phyloP scores from a whole-genome alignment of 805 yeast genomes.

The Schwanniomyces occidentalis region DNA sequence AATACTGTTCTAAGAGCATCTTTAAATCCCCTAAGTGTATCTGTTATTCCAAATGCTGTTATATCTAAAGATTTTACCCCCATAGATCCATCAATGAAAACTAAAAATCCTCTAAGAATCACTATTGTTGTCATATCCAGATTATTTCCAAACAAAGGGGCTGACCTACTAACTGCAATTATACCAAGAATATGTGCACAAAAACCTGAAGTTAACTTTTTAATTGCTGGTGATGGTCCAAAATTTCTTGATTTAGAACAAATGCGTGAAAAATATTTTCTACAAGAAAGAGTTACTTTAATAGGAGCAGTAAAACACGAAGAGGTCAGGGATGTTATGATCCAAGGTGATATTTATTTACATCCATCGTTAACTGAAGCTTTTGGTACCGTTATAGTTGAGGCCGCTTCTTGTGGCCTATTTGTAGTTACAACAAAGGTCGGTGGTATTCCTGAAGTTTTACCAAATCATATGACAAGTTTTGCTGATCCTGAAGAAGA shows the following conservation, averaged over 20 bases:
- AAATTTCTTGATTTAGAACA: constrained; percentile 91
- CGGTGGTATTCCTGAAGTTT: constrained; percentile 96
- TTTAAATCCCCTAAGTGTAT: constrained; percentile 71
- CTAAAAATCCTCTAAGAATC: constrained; percentile 31
- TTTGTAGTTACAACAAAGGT: constrained; percentile 92
- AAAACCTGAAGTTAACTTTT: constrained; percentile 65
- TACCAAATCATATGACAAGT: constrained; percentile 90
- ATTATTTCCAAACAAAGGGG: constrained; percentile 94
- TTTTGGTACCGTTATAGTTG: constrained; percentile 94
- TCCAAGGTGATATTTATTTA: constrained; percentile 87
- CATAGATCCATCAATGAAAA: constrained; percentile 12
- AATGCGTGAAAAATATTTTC: constrained; percentile 81
- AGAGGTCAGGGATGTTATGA: constrained; percentile 89
- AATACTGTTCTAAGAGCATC: constrained; percentile 89
- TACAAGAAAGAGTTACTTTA: constrained; percentile 85
- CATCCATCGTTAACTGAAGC: constrained; percentile 97
- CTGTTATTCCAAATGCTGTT: constrained; percentile 97
- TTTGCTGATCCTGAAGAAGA: constrained; percentile 89
- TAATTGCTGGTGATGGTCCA: constrained; percentile 98
- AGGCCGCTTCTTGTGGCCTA: constrained; percentile 95
- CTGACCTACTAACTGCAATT: constrained; percentile 79
- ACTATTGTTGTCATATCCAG: constrained; percentile 91
- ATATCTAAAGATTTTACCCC: constrained; percentile 76
- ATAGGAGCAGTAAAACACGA: constrained; percentile 91
- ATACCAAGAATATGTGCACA: constrained; percentile 78